These are phyloP conservation scores for Amanita phalloides DNA, from an alignment of 768 basidiomycete species.

Conservation along the genomic window DNA sequence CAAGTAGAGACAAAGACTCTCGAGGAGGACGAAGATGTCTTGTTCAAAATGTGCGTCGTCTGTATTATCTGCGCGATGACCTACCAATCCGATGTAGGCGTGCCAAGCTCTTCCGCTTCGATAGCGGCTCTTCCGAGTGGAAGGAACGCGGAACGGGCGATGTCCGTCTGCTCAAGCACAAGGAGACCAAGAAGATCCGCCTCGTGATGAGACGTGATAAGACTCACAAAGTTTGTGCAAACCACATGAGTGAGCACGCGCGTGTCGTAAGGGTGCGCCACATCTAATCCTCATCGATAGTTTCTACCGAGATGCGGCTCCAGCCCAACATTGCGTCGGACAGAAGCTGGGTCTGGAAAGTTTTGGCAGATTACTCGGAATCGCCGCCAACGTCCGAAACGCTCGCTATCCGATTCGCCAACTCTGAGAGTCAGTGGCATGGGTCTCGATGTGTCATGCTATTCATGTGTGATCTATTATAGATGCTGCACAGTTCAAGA, in stretches of 20 bases:
- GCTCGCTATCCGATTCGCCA: conserved; percentile 96
- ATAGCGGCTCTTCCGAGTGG: conserved; percentile 72
- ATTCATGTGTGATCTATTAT: conserved; percentile 6
- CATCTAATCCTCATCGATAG: conserved; percentile 28
- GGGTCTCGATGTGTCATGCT: background rate
- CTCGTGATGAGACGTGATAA: conserved; percentile 99
- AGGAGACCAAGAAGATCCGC: conserved; percentile 82
- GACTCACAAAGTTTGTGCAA: conserved; percentile 98
- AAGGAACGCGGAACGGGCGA: conserved; percentile 98
- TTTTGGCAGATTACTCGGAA: conserved; percentile 91
- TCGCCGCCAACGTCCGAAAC: conserved; percentile 86
- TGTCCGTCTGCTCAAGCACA: conserved; percentile 85
- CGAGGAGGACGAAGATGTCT: conserved; percentile 87
- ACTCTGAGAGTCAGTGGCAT: conserved; percentile 72
- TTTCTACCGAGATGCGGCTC: conserved; percentile 82
- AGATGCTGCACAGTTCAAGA: conserved; percentile 88
- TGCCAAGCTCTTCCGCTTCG: conserved; percentile 96
- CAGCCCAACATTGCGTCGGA: conserved; percentile 98
- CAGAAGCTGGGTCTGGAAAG: conserved; percentile 99
- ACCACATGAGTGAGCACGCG: conserved; percentile 71
- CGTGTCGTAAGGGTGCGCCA: conserved; percentile 5
- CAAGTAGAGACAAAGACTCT: conserved; percentile 90
- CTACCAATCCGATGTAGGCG: conserved; percentile 48
- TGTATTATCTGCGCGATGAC: conserved; percentile 23
- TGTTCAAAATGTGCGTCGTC: conserved; percentile 88